A percentile compares a stretch with the other conserved stretches of the same genome.
phyloP scores from a whole-genome alignment of 2,329 filamentous ascomycete species.

The Lachnellula suecica region DNA sequence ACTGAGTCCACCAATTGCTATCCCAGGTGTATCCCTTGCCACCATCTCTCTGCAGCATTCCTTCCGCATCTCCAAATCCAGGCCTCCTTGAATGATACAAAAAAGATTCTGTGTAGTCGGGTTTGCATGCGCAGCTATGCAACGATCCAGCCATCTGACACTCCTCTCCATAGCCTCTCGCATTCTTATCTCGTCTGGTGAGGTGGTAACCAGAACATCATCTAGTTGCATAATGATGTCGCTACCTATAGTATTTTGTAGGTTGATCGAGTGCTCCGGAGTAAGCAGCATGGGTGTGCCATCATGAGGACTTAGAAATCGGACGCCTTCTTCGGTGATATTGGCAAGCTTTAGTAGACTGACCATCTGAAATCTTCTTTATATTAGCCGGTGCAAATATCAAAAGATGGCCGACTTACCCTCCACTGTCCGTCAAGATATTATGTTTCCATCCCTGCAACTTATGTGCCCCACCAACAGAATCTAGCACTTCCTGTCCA shows the following conservation, averaged over 20 bases:
- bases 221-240: slow-evolving; percentile 99
- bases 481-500: slow-evolving; percentile 83
- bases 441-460: slow-evolving; percentile 95
- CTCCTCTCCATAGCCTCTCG: slow-evolving; percentile 93
- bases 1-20: slow-evolving; percentile 92
- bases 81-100: slow-evolving; percentile 95
- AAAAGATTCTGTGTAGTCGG: slow-evolving; percentile 88
- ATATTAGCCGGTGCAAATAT: slow-evolving; percentile 11
- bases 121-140: slow-evolving; percentile 84
- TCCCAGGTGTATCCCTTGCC: slow-evolving; percentile 85
- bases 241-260: slow-evolving; percentile 96
- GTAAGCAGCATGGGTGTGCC: slow-evolving; percentile 94
- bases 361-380: slow-evolving; percentile 94
- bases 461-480: slow-evolving; percentile 88
- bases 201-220: slow-evolving; percentile 95
- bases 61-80: slow-evolving; percentile 82
- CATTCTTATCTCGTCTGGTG: slow-evolving; percentile 84
- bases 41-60: slow-evolving; percentile 89
- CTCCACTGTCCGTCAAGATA: slow-evolving; percentile 80
- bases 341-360: slow-evolving; percentile 89
- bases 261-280: slow-evolving; percentile 91
- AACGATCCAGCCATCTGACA: slow-evolving; percentile 93
- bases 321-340: slow-evolving; percentile 90
- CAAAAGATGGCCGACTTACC: slow-evolving; percentile 43
- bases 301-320: slow-evolving; percentile 95